These are phyloP conservation scores for Populus nigra DNA, from an alignment of 345 rosid genomes.

Conservation along the genomic window DNA sequence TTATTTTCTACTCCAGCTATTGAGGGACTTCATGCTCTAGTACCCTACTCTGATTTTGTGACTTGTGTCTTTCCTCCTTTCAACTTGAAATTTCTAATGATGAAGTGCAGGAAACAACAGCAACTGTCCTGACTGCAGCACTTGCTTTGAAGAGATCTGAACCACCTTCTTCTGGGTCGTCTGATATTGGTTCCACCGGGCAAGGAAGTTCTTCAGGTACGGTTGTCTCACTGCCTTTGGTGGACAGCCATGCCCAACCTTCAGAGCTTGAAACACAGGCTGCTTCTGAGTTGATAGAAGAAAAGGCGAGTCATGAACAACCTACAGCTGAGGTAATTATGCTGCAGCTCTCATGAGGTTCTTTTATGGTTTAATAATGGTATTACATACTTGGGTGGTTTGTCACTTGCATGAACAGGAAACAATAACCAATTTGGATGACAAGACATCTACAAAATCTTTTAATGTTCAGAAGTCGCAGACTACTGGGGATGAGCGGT, in stretches of 20 bases:
- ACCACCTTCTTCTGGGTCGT: constrained; percentile 37
- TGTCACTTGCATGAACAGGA: constrained; percentile 21
- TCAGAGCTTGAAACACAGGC: constrained; percentile 30
- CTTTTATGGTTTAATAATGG: constrained; percentile 14
- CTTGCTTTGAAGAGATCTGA: constrained; percentile 60
- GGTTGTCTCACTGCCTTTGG: constrained; percentile 32
- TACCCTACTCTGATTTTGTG: neutral
- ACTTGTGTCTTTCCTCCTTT: neutral
- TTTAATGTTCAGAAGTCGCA: constrained; percentile 11
- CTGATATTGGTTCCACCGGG: constrained; percentile 32
- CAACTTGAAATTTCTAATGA: constrained; percentile 4
- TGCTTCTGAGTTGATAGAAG: constrained; percentile 34
- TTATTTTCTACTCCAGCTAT: constrained; percentile 2
- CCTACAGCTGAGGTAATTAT: constrained; percentile 36
- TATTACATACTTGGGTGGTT: neutral
- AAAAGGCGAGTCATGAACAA: constrained; percentile 20
- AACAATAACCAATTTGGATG: constrained; percentile 17
- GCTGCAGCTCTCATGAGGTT: neutral
- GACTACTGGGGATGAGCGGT: constrained; percentile 24
- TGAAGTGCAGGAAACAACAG: constrained; percentile 71
- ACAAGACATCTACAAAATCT: constrained; percentile 32
- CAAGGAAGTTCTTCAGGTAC: constrained; percentile 49
- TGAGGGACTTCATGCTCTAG: neutral
- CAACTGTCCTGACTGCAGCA: constrained; percentile 65
- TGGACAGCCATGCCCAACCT: constrained; percentile 24